phyloP scores from a whole-genome alignment of 495 filamentous ascomycete genomes.

The Daldinia concentrica region DNA sequence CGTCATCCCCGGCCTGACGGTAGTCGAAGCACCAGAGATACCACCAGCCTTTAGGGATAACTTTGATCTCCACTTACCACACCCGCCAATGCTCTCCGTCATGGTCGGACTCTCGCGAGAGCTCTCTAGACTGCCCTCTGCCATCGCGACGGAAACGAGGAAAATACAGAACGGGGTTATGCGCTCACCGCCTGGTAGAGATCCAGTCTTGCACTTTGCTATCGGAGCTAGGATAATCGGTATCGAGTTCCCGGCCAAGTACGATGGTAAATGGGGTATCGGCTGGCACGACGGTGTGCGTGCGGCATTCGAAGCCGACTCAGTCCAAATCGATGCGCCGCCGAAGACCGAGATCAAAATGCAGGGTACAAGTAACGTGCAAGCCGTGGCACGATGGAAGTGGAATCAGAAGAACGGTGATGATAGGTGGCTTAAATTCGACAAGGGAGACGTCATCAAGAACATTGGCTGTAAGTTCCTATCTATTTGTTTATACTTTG shows the following conservation, averaged over 20 bases:
- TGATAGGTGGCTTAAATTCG: conserved; percentile 58
- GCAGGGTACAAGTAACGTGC: conserved; percentile 48
- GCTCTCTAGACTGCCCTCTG: conserved; percentile 48
- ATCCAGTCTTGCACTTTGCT: conserved; percentile 52
- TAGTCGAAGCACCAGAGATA: conserved; percentile 45
- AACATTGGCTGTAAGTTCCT: conserved; percentile 57
- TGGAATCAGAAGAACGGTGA: conserved; percentile 56
- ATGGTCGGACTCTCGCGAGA: conserved; percentile 45
- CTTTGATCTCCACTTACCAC: conserved; percentile 58
- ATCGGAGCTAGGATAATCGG: conserved; percentile 55
- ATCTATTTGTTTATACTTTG: not conserved
- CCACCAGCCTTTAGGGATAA: conserved; percentile 46
- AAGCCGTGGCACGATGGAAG: conserved; percentile 56
- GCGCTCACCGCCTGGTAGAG: conserved; percentile 50
- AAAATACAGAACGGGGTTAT: conserved; percentile 44
- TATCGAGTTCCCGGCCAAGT: conserved; percentile 55
- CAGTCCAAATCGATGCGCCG: conserved; percentile 52
- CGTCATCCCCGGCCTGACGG: conserved; percentile 49
- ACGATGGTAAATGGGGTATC: conserved; percentile 58
- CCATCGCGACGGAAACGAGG: conserved; percentile 46
- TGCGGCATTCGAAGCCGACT: conserved; percentile 54
- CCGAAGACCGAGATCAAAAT: conserved; percentile 48
- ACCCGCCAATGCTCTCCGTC: conserved; percentile 44
- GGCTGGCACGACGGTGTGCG: conserved; percentile 58
- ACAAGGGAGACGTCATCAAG: conserved; percentile 57